phyloP scores from a whole-genome alignment of 208 protist genomes.

The Trypanosoma melophagium region DNA sequence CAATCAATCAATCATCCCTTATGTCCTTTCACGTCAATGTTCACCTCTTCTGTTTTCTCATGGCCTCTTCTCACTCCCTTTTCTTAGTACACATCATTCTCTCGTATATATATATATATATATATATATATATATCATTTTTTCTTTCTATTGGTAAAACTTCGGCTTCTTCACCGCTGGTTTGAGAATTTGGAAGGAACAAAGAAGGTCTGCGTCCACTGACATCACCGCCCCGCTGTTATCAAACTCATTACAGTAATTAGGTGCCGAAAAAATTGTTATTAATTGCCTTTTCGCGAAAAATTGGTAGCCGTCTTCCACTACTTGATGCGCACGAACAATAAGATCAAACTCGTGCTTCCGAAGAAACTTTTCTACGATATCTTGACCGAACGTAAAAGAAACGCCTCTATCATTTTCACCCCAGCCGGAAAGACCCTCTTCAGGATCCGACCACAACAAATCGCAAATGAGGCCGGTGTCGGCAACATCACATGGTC shows the following conservation, averaged over 20 bases:
- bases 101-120: constrained; percentile 9
- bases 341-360: constrained; percentile 96
- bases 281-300: constrained; percentile 95
- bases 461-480: constrained; percentile 99
- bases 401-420: constrained; percentile 93
- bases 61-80: not conserved
- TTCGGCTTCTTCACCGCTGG: constrained; percentile 87
- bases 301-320: constrained; percentile 96
- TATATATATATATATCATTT: constrained; percentile 21
- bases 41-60: not conserved
- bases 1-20: too few species aligned
- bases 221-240: constrained; percentile 99
- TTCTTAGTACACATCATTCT: not conserved
- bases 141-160: constrained; percentile 65
- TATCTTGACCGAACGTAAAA: constrained; percentile 90
- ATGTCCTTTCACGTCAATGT: too few species aligned
- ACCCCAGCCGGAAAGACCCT: constrained; percentile 87
- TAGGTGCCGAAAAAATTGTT: constrained; percentile 98
- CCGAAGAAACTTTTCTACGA: constrained; percentile 95
- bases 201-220: constrained; percentile 98
- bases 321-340: constrained; percentile 97
- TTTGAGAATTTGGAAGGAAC: constrained; percentile 98
- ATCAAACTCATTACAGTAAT: constrained; percentile 98
- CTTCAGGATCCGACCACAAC: constrained; percentile 99
- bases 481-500: constrained; percentile 99